phyloP scores from a whole-genome alignment of 306 rosid species.

The Cyamopsis tetragonoloba region DNA sequence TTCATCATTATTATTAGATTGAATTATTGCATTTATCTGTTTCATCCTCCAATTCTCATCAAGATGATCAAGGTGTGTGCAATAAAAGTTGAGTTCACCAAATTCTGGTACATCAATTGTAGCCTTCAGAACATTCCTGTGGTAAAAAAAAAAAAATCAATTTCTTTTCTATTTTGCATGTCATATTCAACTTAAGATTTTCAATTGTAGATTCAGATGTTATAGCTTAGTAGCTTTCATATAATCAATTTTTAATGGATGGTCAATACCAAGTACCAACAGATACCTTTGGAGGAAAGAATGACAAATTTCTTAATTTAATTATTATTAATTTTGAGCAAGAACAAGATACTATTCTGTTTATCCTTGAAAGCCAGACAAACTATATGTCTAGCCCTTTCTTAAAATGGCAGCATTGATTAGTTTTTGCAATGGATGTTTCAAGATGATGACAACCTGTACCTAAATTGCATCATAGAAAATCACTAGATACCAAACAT shows the following conservation, averaged over 20 bases:
- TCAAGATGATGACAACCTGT: neutral
- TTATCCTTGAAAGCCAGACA: neutral
- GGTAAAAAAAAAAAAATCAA: constrained; percentile 6
- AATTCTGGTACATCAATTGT: constrained; percentile 78
- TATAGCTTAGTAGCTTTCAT: constrained; percentile 9
- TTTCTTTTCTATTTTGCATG: too few species aligned
- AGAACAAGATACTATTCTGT: neutral
- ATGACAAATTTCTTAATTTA: constrained; percentile 5
- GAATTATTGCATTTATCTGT: constrained; percentile 84
- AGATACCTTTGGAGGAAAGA: constrained; percentile 18
- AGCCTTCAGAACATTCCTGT: constrained; percentile 88
- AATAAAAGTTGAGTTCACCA: constrained; percentile 83
- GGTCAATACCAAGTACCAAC: constrained; percentile 14
- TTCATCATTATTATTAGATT: constrained; percentile 53
- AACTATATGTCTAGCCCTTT: neutral
- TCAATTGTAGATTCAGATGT: constrained; percentile 6
- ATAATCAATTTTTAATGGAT: constrained; percentile 12
- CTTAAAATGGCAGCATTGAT: constrained; percentile 7
- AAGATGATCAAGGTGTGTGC: constrained; percentile 96
- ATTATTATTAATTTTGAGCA: neutral
- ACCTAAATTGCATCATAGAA: constrained; percentile 24
- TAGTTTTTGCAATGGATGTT: neutral
- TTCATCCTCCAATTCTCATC: constrained; percentile 96
- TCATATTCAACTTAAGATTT: constrained; percentile 22
- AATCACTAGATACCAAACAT: constrained; percentile 23